Evolutionary conservation across 2,329 filamentous ascomycete species (phyloP).

Genomic region (Akanthomyces lecanii): DNA sequence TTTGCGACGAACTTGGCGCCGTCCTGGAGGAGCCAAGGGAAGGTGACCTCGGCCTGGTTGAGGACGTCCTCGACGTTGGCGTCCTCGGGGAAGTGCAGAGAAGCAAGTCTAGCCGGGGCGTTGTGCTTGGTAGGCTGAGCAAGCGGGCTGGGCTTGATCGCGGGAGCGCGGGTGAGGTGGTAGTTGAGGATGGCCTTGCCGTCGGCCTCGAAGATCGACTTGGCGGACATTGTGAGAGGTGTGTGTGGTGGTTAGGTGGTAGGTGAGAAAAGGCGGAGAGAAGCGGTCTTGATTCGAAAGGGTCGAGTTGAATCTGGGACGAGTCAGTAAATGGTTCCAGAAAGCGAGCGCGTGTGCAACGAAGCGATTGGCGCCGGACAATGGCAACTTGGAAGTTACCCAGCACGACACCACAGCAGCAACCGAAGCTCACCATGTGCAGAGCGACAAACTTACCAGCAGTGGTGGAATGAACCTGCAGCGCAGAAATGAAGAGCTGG

Average conservation of each 20-base stretch:
- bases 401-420: neutral
- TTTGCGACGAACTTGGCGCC: slow-evolving; percentile 96
- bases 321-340: slow-evolving; percentile 14
- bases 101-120: slow-evolving; percentile 82
- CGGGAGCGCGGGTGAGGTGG: slow-evolving; percentile 93
- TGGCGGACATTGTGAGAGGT: slow-evolving; percentile 52
- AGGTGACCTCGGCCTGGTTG: slow-evolving; percentile 92
- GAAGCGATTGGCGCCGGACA: neutral
- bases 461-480: neutral
- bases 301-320: neutral
- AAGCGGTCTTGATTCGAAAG: neutral
- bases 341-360: neutral
- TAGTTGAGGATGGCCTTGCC: slow-evolving; percentile 99
- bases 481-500: neutral
- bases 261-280: slow-evolving; percentile 20
- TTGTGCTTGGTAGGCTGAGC: slow-evolving; percentile 83
- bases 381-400: neutral
- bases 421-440: neutral
- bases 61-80: slow-evolving; percentile 78
- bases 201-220: slow-evolving; percentile 97
- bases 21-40: slow-evolving; percentile 84
- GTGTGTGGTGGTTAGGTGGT: slow-evolving; percentile 23
- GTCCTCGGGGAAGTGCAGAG: slow-evolving; percentile 89
- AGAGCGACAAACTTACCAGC: neutral
- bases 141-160: slow-evolving; percentile 97